Evolutionary conservation across 805 yeast species (phyloP), one percentile per base, ranked within the genome.

Genomic region (Wickerhamiella hasegawae): DNA sequence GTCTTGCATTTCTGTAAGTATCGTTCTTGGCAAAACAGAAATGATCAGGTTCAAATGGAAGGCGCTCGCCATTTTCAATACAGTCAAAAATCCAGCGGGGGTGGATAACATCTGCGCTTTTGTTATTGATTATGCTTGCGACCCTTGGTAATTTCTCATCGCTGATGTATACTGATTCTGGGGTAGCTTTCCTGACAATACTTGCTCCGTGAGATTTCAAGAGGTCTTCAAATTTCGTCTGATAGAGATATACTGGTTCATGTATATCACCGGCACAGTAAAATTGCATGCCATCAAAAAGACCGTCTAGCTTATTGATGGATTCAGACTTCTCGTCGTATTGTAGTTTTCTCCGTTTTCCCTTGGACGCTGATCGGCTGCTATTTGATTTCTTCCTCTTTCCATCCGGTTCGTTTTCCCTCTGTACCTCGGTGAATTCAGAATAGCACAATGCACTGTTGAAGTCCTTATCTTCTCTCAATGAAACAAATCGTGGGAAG

Each of bases 41-140:
- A 46, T 81, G 76, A 1, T 31, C 32, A 5, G 81, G 78, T 44
- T 80, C 93, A 5, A 78, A 44, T 2, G 63, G 65, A 0, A 81
- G 52, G 2, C 72, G 31, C 2, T 45, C 34, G 1, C 52, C 46
- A 11, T 58, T 50, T 14, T 52, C 47, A 2, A 80, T 56, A 45
- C 90, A 73, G 43, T 80, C 85, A 31, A 71, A 59, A 4, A 82
- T 51, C 94, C 94, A 87, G 21, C 57, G 51, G 1, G 92, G 83
- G 34, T 55, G 63, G 5, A 83, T 49, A 0, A 87, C 60, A 46
- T 76, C 80, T 70, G 66, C 10, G 45, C 36, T 37, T 49, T 59
- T 21, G 58, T 22, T 18, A 17, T 23, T 10, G 4, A 36, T 5
- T 5, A 36, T 18, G 5, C 43, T 34, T 3, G 33, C 38, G 2